These are phyloP conservation scores for Fusarium luffae DNA, from an alignment of 2,329 filamentous ascomycete genomes.

Conservation along the genomic window DNA sequence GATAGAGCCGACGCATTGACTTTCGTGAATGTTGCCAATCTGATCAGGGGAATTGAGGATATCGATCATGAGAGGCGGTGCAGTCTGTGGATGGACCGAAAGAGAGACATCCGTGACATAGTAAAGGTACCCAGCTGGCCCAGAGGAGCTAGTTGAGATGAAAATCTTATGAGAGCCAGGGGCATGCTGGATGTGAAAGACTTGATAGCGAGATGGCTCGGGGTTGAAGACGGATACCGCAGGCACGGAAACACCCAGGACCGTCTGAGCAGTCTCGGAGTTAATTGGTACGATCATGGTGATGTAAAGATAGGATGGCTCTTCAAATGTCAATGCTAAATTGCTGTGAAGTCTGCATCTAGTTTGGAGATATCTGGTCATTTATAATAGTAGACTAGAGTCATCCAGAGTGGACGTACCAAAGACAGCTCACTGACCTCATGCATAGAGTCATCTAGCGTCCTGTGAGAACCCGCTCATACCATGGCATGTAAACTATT, in stretches of 20 bases:
- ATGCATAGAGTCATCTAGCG: neutral
- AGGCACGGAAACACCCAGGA: neutral
- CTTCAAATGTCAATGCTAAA: neutral
- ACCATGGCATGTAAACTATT: slow-evolving; percentile 11
- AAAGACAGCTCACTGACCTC: neutral
- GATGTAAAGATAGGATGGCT: neutral
- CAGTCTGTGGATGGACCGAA: neutral
- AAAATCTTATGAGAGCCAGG: slow-evolving; percentile 36
- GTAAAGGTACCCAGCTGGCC: slow-evolving; percentile 26
- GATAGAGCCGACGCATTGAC: slow-evolving; percentile 38
- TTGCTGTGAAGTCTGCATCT: neutral
- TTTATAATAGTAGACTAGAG: neutral
- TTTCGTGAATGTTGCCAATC: slow-evolving; percentile 22
- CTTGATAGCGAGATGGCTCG: slow-evolving; percentile 18
- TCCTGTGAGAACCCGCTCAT: slow-evolving; percentile 12
- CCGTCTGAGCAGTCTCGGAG: neutral
- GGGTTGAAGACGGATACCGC: neutral
- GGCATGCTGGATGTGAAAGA: slow-evolving; percentile 37
- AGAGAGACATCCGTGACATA: neutral
- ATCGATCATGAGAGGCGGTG: slow-evolving; percentile 21
- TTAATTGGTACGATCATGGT: slow-evolving; percentile 9
- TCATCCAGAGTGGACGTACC: neutral
- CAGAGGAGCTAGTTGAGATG: slow-evolving; percentile 20
- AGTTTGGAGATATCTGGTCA: neutral
- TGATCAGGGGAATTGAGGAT: slow-evolving; percentile 2